A percentile compares a stretch with the other conserved stretches of the same genome.
phyloP scores from a whole-genome alignment of 2,329 filamentous ascomycete species.

The Aureobasidium zeae region DNA sequence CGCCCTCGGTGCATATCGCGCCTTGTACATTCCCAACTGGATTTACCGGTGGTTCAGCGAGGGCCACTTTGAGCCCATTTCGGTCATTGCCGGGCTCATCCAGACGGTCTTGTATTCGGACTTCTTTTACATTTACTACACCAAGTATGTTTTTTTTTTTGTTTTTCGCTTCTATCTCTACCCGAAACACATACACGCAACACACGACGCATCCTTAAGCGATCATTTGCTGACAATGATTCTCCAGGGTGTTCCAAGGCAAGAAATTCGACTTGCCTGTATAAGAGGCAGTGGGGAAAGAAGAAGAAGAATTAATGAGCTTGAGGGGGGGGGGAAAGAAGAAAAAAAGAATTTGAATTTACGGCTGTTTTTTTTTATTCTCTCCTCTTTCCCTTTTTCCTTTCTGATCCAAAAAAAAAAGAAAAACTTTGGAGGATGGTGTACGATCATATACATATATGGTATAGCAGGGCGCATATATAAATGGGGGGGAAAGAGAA shows the following conservation, averaged over 20 bases:
- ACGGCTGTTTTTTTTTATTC: slow-evolving; percentile 2
- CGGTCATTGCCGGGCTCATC: slow-evolving; percentile 77
- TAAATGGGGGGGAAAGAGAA: no score
- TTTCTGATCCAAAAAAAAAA: no score
- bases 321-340: no score
- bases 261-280: slow-evolving; percentile 48
- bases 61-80: slow-evolving; percentile 74
- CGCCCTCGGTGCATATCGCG: slow-evolving; percentile 81
- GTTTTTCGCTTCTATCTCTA: not conserved
- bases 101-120: slow-evolving; percentile 96
- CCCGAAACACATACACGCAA: not conserved
- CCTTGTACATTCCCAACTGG: slow-evolving; percentile 98
- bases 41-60: slow-evolving; percentile 81
- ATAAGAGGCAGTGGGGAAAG: no score
- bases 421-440: no score
- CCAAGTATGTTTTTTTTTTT: slow-evolving; percentile 54
- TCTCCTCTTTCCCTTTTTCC: no score
- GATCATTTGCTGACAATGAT: not conserved
- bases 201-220: slow-evolving; percentile 20
- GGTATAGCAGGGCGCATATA: no score
- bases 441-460: no score
- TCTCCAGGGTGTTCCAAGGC: slow-evolving; percentile 41
- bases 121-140: slow-evolving; percentile 99
- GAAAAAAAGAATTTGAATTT: not conserved
- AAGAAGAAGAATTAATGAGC: not conserved